These are phyloP conservation scores for Triglochin maritima DNA, from an alignment of 106 monocot genomes.

Conservation along the genomic window DNA sequence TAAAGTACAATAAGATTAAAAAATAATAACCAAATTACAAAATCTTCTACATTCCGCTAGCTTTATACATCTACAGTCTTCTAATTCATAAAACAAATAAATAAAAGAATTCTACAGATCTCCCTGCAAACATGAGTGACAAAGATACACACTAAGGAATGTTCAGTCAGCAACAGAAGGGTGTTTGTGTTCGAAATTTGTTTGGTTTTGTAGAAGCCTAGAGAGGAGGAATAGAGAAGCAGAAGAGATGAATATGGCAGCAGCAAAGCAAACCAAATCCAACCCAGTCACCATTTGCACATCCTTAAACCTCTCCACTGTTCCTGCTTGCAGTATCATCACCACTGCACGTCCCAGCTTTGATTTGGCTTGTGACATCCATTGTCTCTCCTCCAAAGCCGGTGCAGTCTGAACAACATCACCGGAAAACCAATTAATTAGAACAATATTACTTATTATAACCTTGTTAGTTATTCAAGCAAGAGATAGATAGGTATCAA, in stretches of 20 bases:
- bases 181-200: too few species aligned
- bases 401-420: neutral
- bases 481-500: too few species aligned
- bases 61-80: too few species aligned
- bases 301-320: slow-evolving; percentile 14
- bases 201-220: neutral
- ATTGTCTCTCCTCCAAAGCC: slow-evolving; percentile 1
- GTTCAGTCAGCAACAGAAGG: too few species aligned
- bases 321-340: slow-evolving; percentile 18
- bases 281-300: slow-evolving; percentile 5
- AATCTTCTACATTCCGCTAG: too few species aligned
- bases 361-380: slow-evolving; percentile 10
- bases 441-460: neutral
- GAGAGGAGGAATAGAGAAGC: slow-evolving; percentile 16
- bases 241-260: slow-evolving; percentile 10
- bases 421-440: too few species aligned
- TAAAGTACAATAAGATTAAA: too few species aligned
- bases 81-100: too few species aligned
- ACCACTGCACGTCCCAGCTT: slow-evolving; percentile 15
- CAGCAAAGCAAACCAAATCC: slow-evolving; percentile 24
- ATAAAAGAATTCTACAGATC: too few species aligned
- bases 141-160: too few species aligned
- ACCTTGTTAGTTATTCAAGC: neutral
- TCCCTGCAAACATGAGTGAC: too few species aligned
- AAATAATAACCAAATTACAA: too few species aligned